phyloP scores from a whole-genome alignment of 129 eudicot species.

The Flaveria bidentis region DNA sequence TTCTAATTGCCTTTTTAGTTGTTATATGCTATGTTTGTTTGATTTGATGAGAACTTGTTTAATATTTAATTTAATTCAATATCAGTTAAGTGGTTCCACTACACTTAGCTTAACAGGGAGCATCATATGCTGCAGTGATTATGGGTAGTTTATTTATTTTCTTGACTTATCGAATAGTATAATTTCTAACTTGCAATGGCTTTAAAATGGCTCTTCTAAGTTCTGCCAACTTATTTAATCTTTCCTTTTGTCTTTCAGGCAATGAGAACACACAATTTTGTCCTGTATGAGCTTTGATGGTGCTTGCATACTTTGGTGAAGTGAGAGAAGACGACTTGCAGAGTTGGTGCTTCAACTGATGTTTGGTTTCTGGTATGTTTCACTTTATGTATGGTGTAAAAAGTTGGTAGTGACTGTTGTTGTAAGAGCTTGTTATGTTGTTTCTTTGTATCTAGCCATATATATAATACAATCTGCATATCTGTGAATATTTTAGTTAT shows the following conservation, averaged over 20 bases:
- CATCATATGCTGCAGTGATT: conserved; percentile 13
- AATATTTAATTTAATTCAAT: background rate
- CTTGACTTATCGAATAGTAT: background rate
- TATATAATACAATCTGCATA: conserved; percentile 30
- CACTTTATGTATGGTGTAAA: conserved; percentile 23
- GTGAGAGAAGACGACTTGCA: conserved; percentile 12
- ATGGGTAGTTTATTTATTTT: background rate
- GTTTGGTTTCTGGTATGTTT: conserved; percentile 30
- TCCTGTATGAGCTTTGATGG: conserved; percentile 29
- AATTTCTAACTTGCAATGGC: background rate
- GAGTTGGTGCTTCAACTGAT: conserved; percentile 17
- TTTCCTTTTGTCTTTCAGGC: conserved; percentile 12
- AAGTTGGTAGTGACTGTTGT: conserved; percentile 34
- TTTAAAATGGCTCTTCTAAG: background rate
- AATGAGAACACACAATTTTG: conserved; percentile 45
- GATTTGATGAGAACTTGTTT: conserved; percentile 11
- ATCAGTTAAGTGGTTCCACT: conserved; percentile 8
- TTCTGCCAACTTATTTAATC: background rate
- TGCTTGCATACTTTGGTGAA: conserved; percentile 17
- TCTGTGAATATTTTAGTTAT: conserved; percentile 61
- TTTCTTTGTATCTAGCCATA: conserved; percentile 34
- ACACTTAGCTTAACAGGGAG: too few relatives aligned
- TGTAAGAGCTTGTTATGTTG: conserved; percentile 40
- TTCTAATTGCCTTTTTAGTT: background rate
- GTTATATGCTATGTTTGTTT: conserved; percentile 2